Base-by-base conservation (phyloP, 768 basidiomycete genomes). In the Agrocybe pediades region DNA sequence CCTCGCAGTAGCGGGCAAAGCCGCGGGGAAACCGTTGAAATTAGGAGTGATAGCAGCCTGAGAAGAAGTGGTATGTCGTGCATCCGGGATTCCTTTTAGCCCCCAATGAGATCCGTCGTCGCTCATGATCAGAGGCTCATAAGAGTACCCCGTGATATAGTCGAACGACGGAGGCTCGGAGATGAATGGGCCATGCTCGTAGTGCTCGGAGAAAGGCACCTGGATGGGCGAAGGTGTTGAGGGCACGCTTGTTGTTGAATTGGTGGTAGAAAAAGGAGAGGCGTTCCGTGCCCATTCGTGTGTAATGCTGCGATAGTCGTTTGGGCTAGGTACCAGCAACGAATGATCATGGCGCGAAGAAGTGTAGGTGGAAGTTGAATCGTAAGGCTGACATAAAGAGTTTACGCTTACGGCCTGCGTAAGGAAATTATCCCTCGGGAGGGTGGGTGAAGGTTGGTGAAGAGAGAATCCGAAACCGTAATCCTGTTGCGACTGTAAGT, bases 201-300 rank as follows among this genome's bases (percentile, higher is more conserved):
- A 69, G 20, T 59, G 44, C 41, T 70, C 70, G 6, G 65, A 55
- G 45, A 63, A 62, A 9, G 71, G 66, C 40, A 66, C 65, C 41
- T 53, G 58, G 39, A 68, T 56, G 47, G 66, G 70, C 11, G 64
- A 63, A 3, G 79, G 79, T 8, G 80, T 80, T 9, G 72, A 55
- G 3, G 80, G 78, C 43, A 71, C 67, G 56, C 75, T 80, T 41
- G 50, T 54, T 26, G 52, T 63, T 48, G 59, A 65, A 51, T 56
- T 57, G n/a, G n/a, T n/a, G n/a, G n/a, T n/a, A 29, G 78, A 76
- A 25, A 72, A 64, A 0, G 79, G 77, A 2, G 80, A 81, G 2
- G 74, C 71, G 21, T 64, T 68, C 16, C 71, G 72, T 8, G 74
- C 71, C 79, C 80, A 81, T 46, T 75, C 75, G 36, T 71, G 67